These are phyloP conservation scores for Apiotrichum porosum DNA, from an alignment of 1,284 basidiomycete genomes.

Conservation along the genomic window DNA sequence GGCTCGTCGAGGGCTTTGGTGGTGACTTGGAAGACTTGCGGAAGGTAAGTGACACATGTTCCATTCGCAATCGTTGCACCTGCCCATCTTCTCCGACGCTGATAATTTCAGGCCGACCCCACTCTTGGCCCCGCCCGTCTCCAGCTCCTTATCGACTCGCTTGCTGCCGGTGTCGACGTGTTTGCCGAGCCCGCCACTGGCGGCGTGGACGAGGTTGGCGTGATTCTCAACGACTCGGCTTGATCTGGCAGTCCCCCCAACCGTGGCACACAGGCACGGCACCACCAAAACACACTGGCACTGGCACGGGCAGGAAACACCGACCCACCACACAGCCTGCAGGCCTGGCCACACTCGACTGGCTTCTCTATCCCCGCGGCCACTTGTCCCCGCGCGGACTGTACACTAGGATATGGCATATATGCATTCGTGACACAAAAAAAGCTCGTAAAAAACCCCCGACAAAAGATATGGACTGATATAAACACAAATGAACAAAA, in stretches of 20 bases:
- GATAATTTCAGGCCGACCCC: constrained; percentile 36
- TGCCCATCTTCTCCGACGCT: not conserved
- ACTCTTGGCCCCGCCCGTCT: constrained; percentile 37
- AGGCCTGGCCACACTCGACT: too few relatives aligned
- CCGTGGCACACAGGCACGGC: too few relatives aligned
- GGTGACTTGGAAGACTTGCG: constrained; percentile 44
- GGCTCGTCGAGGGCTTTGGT: constrained; percentile 46
- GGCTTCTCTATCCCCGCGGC: not conserved
- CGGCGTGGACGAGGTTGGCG: constrained; percentile 37
- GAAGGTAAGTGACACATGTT: constrained; percentile 26
- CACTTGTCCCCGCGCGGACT: too few relatives aligned
- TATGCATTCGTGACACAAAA: constrained; percentile 4
- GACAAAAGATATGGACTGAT: too few relatives aligned
- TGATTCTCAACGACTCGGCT: constrained; percentile 21
- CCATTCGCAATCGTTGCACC: not conserved
- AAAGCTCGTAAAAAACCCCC: not conserved
- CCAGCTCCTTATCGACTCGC: constrained; percentile 44
- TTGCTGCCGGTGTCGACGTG: constrained; percentile 38
- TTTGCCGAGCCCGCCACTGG: constrained; percentile 29
- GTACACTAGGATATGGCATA: constrained; percentile 6
- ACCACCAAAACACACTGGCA: too few relatives aligned
- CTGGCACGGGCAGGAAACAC: too few relatives aligned
- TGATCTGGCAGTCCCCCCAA: too few relatives aligned
- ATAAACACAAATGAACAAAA: too few relatives aligned
- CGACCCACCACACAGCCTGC: too few relatives aligned